These are phyloP conservation scores for Trichosporon sp. DNA, from an alignment of 1,284 basidiomycete species.

Conservation along the genomic window DNA sequence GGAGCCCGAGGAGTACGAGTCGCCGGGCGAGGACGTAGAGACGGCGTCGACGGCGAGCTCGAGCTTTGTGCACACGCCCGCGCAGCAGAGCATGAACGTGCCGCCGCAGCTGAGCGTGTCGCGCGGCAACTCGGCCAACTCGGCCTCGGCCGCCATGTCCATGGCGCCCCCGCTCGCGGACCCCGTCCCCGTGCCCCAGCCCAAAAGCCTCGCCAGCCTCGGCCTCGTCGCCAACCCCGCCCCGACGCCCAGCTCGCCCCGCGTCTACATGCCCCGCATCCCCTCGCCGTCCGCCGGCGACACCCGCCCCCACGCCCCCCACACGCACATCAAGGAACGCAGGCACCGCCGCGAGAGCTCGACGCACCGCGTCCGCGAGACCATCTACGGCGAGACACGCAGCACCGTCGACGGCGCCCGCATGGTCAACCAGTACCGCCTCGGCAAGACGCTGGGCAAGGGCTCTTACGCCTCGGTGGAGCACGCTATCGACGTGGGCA, in stretches of 20 bases:
- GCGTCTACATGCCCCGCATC: conserved; percentile 7
- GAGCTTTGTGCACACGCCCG: conserved; percentile 12
- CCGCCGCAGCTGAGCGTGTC: conserved; percentile 9
- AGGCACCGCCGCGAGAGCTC: conserved; percentile 37
- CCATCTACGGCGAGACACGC: conserved; percentile 40
- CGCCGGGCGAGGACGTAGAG: conserved; percentile 27
- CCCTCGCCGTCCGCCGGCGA: conserved; percentile 8
- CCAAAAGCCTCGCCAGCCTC: conserved; percentile 2
- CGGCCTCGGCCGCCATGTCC: neutral
- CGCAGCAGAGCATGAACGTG: neutral
- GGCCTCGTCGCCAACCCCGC: conserved; percentile 1
- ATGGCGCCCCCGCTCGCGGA: conserved; percentile 5
- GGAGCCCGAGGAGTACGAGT: conserved; percentile 21
- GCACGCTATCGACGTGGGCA: conserved; percentile 45
- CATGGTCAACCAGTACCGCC: conserved; percentile 49
- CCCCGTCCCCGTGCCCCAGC: neutral
- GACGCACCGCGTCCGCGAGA: conserved; percentile 46
- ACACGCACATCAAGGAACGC: no score
- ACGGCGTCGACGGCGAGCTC: neutral
- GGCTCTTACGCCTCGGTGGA: conserved; percentile 50
- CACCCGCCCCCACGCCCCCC: neutral
- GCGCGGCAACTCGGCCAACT: conserved; percentile 13
- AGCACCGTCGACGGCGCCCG: conserved; percentile 40
- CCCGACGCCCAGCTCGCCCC: conserved; percentile 5
- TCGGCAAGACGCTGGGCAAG: conserved; percentile 46